These are phyloP conservation scores for Penicillium sp. DNA, from an alignment of 2,329 filamentous ascomycete species.

Conservation along the genomic window DNA sequence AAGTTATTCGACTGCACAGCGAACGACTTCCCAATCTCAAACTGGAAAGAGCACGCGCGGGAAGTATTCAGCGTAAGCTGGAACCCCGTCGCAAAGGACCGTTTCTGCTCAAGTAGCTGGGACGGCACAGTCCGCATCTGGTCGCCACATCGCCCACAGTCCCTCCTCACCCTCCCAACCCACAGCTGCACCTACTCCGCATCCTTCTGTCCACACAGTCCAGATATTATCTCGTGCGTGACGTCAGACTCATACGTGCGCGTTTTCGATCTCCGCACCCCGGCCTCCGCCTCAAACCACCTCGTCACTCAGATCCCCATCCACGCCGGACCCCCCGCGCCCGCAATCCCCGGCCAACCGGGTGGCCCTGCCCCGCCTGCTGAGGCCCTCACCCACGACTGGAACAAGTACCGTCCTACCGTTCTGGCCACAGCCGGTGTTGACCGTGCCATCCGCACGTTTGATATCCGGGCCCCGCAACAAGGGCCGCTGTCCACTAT, in stretches of 20 bases:
- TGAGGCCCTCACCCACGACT: constrained; percentile 89
- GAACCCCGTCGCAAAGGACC: constrained; percentile 85
- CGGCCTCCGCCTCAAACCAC: constrained; percentile 77
- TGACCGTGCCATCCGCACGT: constrained; percentile 75
- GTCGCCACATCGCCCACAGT: constrained; percentile 67
- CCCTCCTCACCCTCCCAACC: constrained; percentile 75
- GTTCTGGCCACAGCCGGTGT: constrained; percentile 83
- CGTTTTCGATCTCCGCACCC: constrained; percentile 83
- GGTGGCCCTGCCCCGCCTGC: constrained; percentile 50
- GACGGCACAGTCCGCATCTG: constrained; percentile 94
- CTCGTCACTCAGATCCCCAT: constrained; percentile 74
- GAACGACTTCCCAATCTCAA: constrained; percentile 75
- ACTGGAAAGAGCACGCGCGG: constrained; percentile 84
- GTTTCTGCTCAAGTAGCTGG: constrained; percentile 86
- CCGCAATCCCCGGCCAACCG: constrained; percentile 29
- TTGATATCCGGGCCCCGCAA: constrained; percentile 72
- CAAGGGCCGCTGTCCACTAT: constrained; percentile 66
- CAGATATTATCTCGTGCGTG: constrained; percentile 75
- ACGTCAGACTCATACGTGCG: constrained; percentile 81
- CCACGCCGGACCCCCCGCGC: constrained; percentile 55
- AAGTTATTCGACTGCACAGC: constrained; percentile 85
- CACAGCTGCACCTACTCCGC: constrained; percentile 90
- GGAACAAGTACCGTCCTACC: constrained; percentile 92
- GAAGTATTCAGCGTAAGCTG: constrained; percentile 89
- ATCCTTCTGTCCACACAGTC: constrained; percentile 81